Percentiles rank a stretch among this genome's conserved stretches.
Conservation (phyloP, 306 rosid species). For the Cajanus cajan region DNA sequence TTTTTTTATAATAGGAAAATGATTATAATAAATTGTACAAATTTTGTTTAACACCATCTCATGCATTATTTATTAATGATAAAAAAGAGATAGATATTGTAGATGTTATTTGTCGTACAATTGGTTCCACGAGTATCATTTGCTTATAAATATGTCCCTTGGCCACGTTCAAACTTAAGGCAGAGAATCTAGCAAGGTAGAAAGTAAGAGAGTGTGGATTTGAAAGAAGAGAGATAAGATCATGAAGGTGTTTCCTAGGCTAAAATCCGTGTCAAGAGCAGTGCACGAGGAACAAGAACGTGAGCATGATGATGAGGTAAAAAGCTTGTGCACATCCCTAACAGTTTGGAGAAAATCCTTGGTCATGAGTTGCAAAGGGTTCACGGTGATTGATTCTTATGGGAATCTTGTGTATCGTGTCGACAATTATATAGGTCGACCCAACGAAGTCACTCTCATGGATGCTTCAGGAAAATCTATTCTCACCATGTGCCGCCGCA, state of each 20-base stretch:
- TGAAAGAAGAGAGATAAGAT: background rate
- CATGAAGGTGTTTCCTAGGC: constrained; percentile 41
- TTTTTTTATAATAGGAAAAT: too few relatives aligned
- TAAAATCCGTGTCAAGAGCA: constrained; percentile 54
- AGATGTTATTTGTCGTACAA: too few relatives aligned
- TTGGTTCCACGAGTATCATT: too few relatives aligned
- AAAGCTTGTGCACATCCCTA: constrained; percentile 32
- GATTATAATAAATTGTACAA: too few relatives aligned
- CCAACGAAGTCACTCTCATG: constrained; percentile 68
- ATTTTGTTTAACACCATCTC: too few relatives aligned
- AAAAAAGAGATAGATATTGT: too few relatives aligned
- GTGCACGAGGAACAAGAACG: constrained; percentile 54
- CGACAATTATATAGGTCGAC: constrained; percentile 62
- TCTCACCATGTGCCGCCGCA: constrained; percentile 66
- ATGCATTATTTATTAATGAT: too few relatives aligned
- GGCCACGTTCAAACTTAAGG: background rate
- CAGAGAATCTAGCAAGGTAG: background rate
- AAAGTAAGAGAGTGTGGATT: background rate
- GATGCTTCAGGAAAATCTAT: constrained; percentile 70
- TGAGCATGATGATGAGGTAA: background rate
- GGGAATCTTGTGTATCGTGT: constrained; percentile 78
- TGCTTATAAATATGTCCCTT: background rate
- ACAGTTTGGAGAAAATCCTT: constrained; percentile 90
- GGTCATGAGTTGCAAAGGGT: constrained; percentile 66
- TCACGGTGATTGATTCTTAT: constrained; percentile 64